Percentiles rank a stretch among this genome's conserved stretches.
phyloP scores from a whole-genome alignment of 2,329 filamentous ascomycete species.

The Diplodia corticola region DNA sequence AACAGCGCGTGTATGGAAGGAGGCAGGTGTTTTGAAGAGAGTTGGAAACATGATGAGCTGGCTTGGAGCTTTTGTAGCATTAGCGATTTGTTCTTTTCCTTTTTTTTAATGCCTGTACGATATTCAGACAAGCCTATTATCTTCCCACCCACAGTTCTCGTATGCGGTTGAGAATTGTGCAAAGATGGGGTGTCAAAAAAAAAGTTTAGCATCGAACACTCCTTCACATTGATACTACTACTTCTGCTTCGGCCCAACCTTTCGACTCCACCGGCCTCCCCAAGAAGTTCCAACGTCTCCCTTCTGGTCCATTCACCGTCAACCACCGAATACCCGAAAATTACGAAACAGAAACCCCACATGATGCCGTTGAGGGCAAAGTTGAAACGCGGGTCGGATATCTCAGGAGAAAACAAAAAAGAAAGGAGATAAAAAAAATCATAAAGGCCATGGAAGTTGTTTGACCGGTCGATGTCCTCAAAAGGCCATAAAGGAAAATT shows the following conservation, averaged over 20 bases:
- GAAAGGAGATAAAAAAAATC: neutral
- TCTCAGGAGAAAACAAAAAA: slow-evolving; percentile 8
- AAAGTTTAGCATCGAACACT: neutral
- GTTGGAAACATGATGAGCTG: neutral
- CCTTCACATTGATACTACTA: neutral
- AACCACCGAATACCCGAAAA: neutral
- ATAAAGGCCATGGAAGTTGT: neutral
- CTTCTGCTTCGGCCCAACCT: neutral
- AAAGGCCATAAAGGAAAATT: neutral
- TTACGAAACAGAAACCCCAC: neutral
- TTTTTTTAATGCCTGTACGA: neutral
- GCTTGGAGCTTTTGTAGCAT: neutral
- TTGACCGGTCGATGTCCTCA: neutral
- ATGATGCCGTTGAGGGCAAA: slow-evolving; percentile 18
- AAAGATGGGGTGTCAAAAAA: neutral
- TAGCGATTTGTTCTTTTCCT: neutral
- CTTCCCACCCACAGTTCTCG: neutral
- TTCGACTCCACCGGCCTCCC: neutral
- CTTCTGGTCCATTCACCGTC: neutral
- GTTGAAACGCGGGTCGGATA: slow-evolving; percentile 8
- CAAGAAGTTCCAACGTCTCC: neutral
- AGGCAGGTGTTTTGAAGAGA: neutral
- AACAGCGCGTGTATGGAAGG: neutral
- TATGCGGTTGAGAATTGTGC: neutral
- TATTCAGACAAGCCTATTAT: neutral